Percentiles rank a stretch among this genome's conserved stretches.
phyloP scores from a whole-genome alignment of 2,329 filamentous ascomycete genomes.

The Calonectria pseudoreteaudii region DNA sequence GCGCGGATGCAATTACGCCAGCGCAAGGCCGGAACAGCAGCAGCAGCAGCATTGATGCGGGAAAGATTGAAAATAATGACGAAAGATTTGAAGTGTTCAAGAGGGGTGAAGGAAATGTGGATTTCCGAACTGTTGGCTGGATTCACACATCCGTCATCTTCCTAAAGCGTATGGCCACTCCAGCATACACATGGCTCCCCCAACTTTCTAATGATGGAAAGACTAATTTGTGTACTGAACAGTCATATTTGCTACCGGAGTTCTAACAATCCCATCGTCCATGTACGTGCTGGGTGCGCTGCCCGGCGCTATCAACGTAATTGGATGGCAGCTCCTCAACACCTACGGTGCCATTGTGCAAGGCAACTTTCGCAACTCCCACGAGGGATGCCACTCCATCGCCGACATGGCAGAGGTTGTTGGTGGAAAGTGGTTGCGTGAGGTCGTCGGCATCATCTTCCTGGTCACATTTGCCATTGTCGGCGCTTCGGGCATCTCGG shows the following conservation, averaged over 20 bases:
- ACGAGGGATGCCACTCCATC: slow-evolving; percentile 53
- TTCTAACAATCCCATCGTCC: slow-evolving; percentile 55
- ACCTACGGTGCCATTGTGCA: slow-evolving; percentile 55
- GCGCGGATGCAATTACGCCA: slow-evolving; percentile 23
- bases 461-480: slow-evolving; percentile 68
- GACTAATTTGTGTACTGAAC: neutral
- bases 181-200: no score
- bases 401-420: slow-evolving; percentile 65
- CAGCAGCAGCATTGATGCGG: slow-evolving; percentile 34
- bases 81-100: slow-evolving; percentile 58
- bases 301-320: slow-evolving; percentile 56
- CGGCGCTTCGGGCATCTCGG: slow-evolving; percentile 68
- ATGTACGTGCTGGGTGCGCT: slow-evolving; percentile 57
- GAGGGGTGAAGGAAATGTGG: slow-evolving; percentile 54
- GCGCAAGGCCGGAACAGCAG: slow-evolving; percentile 18
- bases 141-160: slow-evolving; percentile 61
- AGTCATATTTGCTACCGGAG: slow-evolving; percentile 58
- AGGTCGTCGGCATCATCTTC: slow-evolving; percentile 67
- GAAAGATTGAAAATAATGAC: slow-evolving; percentile 33
- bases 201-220: neutral
- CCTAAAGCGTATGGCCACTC: slow-evolving; percentile 49
- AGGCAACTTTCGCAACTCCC: slow-evolving; percentile 53
- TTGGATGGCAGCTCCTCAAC: slow-evolving; percentile 55
- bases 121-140: slow-evolving; percentile 62
- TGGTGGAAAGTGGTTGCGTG: slow-evolving; percentile 62